Evolutionary conservation across 352 stramenopile genomes (phyloP).

Genomic region (Phytopythium litorale): DNA sequence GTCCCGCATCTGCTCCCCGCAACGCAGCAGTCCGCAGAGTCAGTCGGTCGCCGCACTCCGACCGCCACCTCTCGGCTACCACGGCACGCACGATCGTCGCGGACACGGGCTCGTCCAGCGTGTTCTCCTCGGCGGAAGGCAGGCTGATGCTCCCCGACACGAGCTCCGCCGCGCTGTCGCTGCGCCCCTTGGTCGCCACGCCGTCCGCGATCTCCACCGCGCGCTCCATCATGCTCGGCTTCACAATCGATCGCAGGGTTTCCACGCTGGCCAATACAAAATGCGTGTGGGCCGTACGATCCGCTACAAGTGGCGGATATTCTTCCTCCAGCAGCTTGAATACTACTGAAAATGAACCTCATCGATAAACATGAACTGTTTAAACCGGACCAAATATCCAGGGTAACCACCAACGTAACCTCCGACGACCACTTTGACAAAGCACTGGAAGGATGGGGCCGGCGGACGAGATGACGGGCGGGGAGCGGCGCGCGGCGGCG

Average conservation of each 20-base stretch:
- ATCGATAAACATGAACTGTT: neutral
- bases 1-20: conserved; percentile 65
- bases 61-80: neutral
- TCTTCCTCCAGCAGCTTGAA: neutral
- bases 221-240: neutral
- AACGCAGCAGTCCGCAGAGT: neutral
- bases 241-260: neutral
- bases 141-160: conserved; percentile 81
- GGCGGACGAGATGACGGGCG: neutral
- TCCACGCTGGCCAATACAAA: neutral
- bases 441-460: neutral
- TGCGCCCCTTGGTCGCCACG: neutral
- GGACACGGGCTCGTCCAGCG: conserved; percentile 85
- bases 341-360: neutral
- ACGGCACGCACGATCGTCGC: conserved; percentile 71
- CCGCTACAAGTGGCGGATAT: neutral
- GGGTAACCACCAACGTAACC: neutral
- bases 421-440: neutral
- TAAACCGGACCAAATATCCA: neutral
- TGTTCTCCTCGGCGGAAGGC: conserved; percentile 69
- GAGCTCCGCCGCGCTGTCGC: conserved; percentile 20
- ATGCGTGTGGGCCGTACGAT: neutral
- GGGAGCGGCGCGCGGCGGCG: neutral
- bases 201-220: neutral
- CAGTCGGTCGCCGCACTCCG: neutral